phyloP scores from a whole-genome alignment of 306 rosid species.

The Cucumis hystrix region DNA sequence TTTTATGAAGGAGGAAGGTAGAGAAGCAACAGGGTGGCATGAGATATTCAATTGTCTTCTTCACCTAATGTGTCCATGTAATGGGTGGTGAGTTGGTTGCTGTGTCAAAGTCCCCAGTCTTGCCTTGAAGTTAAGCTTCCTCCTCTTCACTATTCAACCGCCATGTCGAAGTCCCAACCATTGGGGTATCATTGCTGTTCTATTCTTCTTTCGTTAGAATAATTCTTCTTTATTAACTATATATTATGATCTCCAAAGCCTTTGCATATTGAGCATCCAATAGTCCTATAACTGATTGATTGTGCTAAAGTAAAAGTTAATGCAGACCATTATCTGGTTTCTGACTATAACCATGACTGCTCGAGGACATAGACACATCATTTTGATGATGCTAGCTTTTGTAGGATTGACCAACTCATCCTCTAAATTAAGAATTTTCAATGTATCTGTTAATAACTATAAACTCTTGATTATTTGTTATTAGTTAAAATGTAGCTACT shows the following conservation, averaged over 20 bases:
- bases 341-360: not conserved
- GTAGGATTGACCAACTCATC: not conserved
- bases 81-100: slow-evolving; percentile 57
- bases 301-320: not conserved
- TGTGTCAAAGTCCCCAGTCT: slow-evolving; percentile 38
- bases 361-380: too few species aligned
- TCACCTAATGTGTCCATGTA: slow-evolving; percentile 42
- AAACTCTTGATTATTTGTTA: not conserved
- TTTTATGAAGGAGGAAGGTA: slow-evolving; percentile 18
- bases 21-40: not conserved
- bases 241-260: not conserved
- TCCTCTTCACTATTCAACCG: slow-evolving; percentile 25
- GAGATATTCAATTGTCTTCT: slow-evolving; percentile 11
- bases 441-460: not conserved
- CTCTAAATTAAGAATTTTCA: not conserved
- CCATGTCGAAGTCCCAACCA: slow-evolving; percentile 2
- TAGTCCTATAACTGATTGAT: not conserved
- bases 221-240: not conserved
- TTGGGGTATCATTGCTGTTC: not conserved
- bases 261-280: not conserved
- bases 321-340: not conserved
- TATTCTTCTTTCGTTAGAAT: not conserved
- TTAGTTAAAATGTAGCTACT: not conserved
- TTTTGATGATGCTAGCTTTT: not conserved
- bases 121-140: slow-evolving; percentile 93